Percentiles rank a stretch among this genome's conserved stretches.
These are phyloP conservation scores for Nakaseomyces uthaithaninus DNA, from an alignment of 1,139 yeast genomes.

Conservation along the genomic window DNA sequence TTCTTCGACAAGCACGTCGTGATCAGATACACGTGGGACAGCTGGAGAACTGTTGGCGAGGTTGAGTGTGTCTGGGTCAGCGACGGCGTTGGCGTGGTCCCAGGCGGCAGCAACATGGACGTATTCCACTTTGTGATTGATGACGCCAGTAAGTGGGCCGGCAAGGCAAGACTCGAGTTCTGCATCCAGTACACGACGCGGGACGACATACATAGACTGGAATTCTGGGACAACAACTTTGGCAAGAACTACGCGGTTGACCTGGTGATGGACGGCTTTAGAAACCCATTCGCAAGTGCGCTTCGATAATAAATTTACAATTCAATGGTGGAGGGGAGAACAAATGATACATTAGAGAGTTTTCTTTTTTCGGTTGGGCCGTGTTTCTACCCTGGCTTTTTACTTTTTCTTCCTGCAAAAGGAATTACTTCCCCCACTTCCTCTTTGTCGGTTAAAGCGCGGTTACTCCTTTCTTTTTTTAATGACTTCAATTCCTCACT, in stretches of 20 bases:
- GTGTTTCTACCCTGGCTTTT: no score
- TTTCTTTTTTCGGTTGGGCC: no score
- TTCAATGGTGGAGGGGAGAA: no score
- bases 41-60: conserved; percentile 27
- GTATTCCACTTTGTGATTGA: conserved; percentile 29
- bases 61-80: conserved; percentile 28
- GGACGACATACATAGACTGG: conserved; percentile 19
- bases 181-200: conserved; percentile 29
- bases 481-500: no score
- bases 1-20: conserved; percentile 28
- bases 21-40: conserved; percentile 27
- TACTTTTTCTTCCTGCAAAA: no score
- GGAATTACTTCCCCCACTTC: no score
- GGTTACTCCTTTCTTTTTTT: no score
- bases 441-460: no score
- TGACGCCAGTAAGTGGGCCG: conserved; percentile 10
- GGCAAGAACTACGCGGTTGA: conserved; percentile 28
- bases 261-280: conserved; percentile 24
- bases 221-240: conserved; percentile 31
- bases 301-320: background rate
- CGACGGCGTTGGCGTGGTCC: conserved; percentile 25
- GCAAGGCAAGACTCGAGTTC: conserved; percentile 20
- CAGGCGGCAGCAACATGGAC: conserved; percentile 28
- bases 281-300: conserved; percentile 19
- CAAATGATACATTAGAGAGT: no score